These are phyloP conservation scores for Paramecium sexaurelia DNA, from an alignment of 73 alveolate genomes.

Conservation along the genomic window DNA sequence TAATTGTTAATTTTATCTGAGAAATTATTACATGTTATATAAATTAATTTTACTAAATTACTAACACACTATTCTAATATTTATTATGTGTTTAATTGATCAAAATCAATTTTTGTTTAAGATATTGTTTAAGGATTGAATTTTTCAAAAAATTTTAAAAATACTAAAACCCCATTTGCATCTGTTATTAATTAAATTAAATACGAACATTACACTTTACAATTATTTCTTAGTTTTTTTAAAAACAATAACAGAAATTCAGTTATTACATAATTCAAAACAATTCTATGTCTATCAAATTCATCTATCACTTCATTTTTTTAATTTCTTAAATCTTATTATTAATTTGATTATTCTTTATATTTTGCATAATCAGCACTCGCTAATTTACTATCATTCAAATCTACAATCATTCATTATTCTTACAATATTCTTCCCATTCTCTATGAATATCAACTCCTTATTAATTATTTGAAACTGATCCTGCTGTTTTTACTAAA, in stretches of 20 bases:
- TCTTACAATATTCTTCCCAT: constrained; percentile 69
- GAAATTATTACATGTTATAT: constrained; percentile 64
- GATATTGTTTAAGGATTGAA: neutral
- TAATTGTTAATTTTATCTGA: constrained; percentile 59
- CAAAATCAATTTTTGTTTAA: neutral
- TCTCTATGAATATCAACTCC: constrained; percentile 84
- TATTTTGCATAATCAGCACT: constrained; percentile 43
- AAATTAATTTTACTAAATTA: constrained; percentile 49
- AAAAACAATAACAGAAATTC: constrained; percentile 71
- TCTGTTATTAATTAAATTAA: constrained; percentile 78
- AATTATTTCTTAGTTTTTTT: constrained; percentile 72
- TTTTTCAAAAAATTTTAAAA: constrained; percentile 77
- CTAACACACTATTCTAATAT: constrained; percentile 39
- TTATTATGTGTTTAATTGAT: neutral
- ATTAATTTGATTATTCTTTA: constrained; percentile 29
- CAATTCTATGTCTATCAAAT: constrained; percentile 76
- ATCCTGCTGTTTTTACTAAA: constrained; percentile 76
- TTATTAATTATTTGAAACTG: constrained; percentile 68
- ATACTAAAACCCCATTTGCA: constrained; percentile 85
- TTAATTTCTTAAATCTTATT: constrained; percentile 37
- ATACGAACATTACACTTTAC: constrained; percentile 72
- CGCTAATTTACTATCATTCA: neutral
- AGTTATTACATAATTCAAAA: constrained; percentile 72
- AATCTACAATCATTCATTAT: neutral
- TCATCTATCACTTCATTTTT: constrained; percentile 60